phyloP scores from a whole-genome alignment of 352 stramenopile species.

The Elongisporangium anandrum region DNA sequence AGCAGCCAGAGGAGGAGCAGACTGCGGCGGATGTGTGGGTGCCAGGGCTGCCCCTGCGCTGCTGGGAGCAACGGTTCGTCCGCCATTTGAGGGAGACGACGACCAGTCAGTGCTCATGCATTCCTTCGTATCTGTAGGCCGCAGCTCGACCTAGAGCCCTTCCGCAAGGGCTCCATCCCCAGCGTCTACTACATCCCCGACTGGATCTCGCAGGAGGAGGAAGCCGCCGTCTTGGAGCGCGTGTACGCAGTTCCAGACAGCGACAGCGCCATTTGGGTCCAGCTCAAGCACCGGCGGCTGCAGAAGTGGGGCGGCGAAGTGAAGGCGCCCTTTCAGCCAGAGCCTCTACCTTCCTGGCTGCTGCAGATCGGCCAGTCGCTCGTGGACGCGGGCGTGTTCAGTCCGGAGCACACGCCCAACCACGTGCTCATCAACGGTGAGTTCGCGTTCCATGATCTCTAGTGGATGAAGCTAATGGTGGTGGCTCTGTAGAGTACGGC shows the following conservation, averaged over 20 bases:
- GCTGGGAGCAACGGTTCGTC: constrained; percentile 24
- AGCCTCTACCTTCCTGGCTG: constrained; percentile 48
- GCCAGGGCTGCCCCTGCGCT: constrained; percentile 8
- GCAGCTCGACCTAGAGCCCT: constrained; percentile 26
- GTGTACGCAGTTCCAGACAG: constrained; percentile 39
- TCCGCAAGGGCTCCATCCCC: constrained; percentile 28
- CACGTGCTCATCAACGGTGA: constrained; percentile 73
- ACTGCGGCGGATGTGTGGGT: not conserved
- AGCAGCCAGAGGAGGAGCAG: not conserved
- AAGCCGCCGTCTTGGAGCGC: constrained; percentile 45
- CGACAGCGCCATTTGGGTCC: constrained; percentile 39
- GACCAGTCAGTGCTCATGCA: not conserved
- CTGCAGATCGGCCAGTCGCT: constrained; percentile 42
- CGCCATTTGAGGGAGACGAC: constrained; percentile 1
- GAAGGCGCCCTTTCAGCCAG: constrained; percentile 34
- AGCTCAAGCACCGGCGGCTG: constrained; percentile 57
- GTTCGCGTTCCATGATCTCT: no score
- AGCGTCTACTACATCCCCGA: constrained; percentile 59
- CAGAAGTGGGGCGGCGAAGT: constrained; percentile 73
- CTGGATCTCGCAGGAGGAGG: constrained; percentile 55
- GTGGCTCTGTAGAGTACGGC: constrained; percentile 37
- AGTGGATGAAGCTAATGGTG: not conserved
- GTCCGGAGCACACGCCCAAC: constrained; percentile 41
- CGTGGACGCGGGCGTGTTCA: constrained; percentile 47
- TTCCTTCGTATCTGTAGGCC: constrained; percentile 5